phyloP scores from a whole-genome alignment of 2,329 filamentous ascomycete genomes.

The Aspergillus jensenii region DNA sequence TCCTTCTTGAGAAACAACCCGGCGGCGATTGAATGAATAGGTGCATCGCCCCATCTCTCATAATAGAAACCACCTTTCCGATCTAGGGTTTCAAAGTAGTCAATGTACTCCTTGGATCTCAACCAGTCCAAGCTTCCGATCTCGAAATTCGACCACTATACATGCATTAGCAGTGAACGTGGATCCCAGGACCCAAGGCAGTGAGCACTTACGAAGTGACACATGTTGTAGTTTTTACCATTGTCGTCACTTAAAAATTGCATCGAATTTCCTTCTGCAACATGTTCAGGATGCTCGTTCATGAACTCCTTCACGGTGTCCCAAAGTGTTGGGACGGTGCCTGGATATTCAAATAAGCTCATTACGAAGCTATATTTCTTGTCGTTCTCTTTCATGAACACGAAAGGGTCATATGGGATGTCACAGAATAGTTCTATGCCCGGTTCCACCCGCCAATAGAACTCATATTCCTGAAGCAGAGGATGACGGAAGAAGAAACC shows the following conservation, averaged over 20 bases:
- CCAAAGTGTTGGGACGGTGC: constrained; percentile 96
- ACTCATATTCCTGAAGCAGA: constrained; percentile 94
- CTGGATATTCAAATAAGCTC: constrained; percentile 92
- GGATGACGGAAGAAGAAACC: constrained; percentile 98
- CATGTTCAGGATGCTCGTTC: constrained; percentile 82
- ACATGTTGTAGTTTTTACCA: constrained; percentile 92
- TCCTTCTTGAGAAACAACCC: constrained; percentile 84
- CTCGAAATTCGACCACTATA: constrained; percentile 97
- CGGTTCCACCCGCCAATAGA: constrained; percentile 99
- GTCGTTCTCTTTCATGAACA: constrained; percentile 89
- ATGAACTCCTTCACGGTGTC: constrained; percentile 95
- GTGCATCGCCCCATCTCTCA: constrained; percentile 96
- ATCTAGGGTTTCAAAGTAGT: constrained; percentile 89
- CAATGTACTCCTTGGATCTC: constrained; percentile 80
- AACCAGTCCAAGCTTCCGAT: constrained; percentile 94
- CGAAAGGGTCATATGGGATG: constrained; percentile 93
- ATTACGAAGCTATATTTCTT: constrained; percentile 99
- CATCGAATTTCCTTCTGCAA: constrained; percentile 82
- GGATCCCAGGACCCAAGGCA: no score
- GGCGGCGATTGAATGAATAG: constrained; percentile 96
- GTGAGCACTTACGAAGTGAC: constrained; percentile 76
- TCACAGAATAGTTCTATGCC: constrained; percentile 96
- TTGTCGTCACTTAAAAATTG: constrained; percentile 87
- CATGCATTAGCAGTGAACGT: constrained; percentile 16
- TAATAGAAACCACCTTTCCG: constrained; percentile 97